A percentile compares a stretch with the other conserved stretches of the same genome.
Conservation (phyloP, 805 yeast species). For the Lachancea meyersii region DNA sequence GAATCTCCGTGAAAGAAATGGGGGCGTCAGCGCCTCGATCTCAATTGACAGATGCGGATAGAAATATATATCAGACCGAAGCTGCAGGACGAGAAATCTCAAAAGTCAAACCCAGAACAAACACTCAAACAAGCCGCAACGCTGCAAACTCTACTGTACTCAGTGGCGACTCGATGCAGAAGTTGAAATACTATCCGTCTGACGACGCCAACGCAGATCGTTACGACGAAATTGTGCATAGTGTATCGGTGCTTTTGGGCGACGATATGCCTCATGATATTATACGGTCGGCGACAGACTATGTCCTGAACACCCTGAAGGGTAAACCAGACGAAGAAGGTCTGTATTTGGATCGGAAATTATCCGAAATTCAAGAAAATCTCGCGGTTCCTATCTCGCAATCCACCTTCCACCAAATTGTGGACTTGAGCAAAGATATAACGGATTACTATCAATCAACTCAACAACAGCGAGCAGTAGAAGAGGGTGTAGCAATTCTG, state of each 20-base stretch:
- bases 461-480: conserved; percentile 16
- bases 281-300: conserved; percentile 37
- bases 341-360: conserved; percentile 34
- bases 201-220: conserved; percentile 43
- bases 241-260: conserved; percentile 52
- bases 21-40: conserved; percentile 38
- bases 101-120: background rate
- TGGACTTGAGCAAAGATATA: conserved; percentile 41
- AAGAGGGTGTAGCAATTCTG: conserved; percentile 8
- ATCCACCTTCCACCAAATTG: conserved; percentile 39
- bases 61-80: conserved; percentile 17
- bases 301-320: conserved; percentile 19
- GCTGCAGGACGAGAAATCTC: background rate
- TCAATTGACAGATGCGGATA: conserved; percentile 9
- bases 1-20: conserved; percentile 61
- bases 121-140: background rate
- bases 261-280: conserved; percentile 72
- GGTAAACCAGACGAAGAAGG: conserved; percentile 16
- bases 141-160: conserved; percentile 1
- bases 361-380: conserved; percentile 43
- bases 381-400: conserved; percentile 33
- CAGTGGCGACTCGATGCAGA: conserved; percentile 8
- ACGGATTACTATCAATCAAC: conserved; percentile 41
- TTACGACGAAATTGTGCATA: conserved; percentile 52
- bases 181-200: conserved; percentile 56